Base-by-base conservation (phyloP, 106 monocot genomes). In the Posidonia australis region DNA sequence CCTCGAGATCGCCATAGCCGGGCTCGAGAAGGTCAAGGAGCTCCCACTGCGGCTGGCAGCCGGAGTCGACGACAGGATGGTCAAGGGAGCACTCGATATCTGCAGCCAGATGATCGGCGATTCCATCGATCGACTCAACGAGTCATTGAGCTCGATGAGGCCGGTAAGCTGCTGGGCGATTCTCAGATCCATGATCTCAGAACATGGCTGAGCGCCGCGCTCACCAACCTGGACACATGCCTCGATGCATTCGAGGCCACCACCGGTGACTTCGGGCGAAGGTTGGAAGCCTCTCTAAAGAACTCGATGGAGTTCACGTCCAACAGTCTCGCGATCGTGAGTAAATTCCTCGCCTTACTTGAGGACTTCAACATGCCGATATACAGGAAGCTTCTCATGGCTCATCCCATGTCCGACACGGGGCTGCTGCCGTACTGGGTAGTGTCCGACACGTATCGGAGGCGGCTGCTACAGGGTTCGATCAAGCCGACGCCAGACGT, bases 141-240 rank as follows among this genome's bases (percentile, higher is more conserved):
- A 70, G 16, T 82, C 86, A 5, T 26, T 74, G 18, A 22, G 67
- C 9, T 59, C 64, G 26, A 27, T 59, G 20, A 25, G 1, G 5
- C 32, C 63, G 9, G 58, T 27, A 63, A 57, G 58, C 5, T 69
- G 6, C 64, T 86, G 47, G 71, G 67, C 2, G 30, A 23, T 3
- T 44, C 73, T 2, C 67, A 65, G 61, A 73, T 86, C 48, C 46
- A 60, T 11, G 26, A 23, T 6, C 57, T 58, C 57, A 23, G 57
- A 27, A 89, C 79, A 13, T 80, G 66, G 64, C 70, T 80, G 44
- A 75, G 90, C 74, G 90, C 86, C 29, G 84, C 79, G 9, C 65
- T 96, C 46, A 90, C 94, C 30, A 82, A 96, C 74, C 83, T 80
- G 58, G 86, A 71, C 1, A 80, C 79, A 5, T 80, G 79, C 61